A percentile compares a stretch with the other conserved stretches of the same genome.
These are phyloP conservation scores for Aspergillus latus DNA, from an alignment of 2,329 filamentous ascomycete species.

Conservation along the genomic window DNA sequence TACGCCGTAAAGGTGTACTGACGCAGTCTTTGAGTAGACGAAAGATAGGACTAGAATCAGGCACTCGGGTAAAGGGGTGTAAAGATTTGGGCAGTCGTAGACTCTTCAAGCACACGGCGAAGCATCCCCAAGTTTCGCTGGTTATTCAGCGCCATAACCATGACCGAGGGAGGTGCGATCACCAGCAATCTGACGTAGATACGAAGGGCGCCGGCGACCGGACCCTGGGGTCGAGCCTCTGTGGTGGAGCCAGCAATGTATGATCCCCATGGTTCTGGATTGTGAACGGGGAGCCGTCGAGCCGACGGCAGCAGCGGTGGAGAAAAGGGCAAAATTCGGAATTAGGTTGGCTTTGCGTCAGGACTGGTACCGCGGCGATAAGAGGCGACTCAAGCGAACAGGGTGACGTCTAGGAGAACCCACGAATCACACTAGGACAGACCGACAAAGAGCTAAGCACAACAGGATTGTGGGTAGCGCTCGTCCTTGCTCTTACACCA, in stretches of 20 bases:
- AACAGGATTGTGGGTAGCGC: not conserved
- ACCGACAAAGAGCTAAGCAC: not conserved
- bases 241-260: constrained; percentile 12
- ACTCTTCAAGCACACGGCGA: constrained; percentile 2
- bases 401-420: not conserved
- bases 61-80: not conserved
- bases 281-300: not conserved
- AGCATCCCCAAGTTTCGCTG: not conserved
- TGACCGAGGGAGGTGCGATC: constrained; percentile 2
- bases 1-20: not conserved
- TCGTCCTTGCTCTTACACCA: constrained; percentile 1
- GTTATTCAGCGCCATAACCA: constrained; percentile 8
- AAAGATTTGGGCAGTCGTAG: not conserved
- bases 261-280: constrained; percentile 5
- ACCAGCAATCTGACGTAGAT: constrained; percentile 14
- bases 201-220: constrained; percentile 2
- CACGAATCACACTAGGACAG: not conserved
- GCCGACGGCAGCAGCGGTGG: not conserved
- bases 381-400: constrained; percentile 4
- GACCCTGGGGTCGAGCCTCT: not conserved
- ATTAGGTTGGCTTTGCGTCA: constrained; percentile 5
- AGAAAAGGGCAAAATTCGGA: constrained; percentile 3
- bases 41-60: not conserved
- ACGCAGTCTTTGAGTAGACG: not conserved
- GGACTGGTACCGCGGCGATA: constrained; percentile 8